Evolutionary conservation across 2,329 filamentous ascomycete species (phyloP).

Genomic region (Sporothrix dimorphospora): DNA sequence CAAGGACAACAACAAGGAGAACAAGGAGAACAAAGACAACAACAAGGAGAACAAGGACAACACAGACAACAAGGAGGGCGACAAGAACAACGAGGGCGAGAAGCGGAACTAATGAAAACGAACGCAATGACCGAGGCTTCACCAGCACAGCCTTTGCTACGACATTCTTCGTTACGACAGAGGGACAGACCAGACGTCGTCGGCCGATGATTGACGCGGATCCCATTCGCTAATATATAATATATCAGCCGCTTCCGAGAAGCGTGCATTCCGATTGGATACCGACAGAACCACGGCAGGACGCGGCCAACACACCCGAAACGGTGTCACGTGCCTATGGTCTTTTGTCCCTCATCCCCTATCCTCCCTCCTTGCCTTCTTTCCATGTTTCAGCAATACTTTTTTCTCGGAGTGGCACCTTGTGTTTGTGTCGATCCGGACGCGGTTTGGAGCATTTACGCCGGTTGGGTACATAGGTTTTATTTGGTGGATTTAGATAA

Average conservation of each 20-base stretch:
- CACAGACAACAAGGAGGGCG: neutral
- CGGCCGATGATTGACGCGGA: neutral
- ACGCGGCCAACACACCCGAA: neutral
- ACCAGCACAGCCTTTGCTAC: neutral
- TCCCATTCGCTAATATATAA: neutral
- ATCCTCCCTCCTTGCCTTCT: neutral
- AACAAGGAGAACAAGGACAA: neutral
- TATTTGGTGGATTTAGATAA: conserved; percentile 26
- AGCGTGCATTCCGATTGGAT: conserved; percentile 15
- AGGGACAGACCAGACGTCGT: neutral
- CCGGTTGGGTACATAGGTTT: conserved; percentile 20
- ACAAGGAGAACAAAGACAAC: neutral
- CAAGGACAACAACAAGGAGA: neutral
- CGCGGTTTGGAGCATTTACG: conserved; percentile 22
- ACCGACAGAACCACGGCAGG: neutral
- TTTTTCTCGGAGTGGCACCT: neutral
- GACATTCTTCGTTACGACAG: neutral
- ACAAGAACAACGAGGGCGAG: neutral
- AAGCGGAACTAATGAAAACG: conserved; percentile 17
- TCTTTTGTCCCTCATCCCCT: neutral
- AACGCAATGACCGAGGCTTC: neutral
- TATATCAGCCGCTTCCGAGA: conserved; percentile 1
- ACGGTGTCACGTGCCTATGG: conserved; percentile 4
- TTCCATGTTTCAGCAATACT: neutral
- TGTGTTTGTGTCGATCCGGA: neutral